Conservation (phyloP, 2,329 filamentous ascomycete species). For the Tolypocladium ovalisporum region DNA sequence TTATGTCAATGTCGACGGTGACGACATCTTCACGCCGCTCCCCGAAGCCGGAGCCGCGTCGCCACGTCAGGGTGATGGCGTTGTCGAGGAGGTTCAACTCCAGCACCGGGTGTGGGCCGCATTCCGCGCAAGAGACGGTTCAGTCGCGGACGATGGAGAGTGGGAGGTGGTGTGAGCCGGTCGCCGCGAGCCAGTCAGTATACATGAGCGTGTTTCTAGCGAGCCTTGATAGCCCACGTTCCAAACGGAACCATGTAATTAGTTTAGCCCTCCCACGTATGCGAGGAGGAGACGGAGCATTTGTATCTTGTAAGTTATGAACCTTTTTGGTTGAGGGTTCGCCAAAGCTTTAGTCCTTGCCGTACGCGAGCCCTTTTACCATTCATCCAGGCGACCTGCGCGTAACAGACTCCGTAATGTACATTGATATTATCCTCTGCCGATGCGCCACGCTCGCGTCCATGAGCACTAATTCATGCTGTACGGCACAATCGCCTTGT, state of each 20-base stretch:
- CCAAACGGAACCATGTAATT: too few relatives aligned
- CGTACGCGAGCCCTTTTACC: background rate
- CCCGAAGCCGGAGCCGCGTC: background rate
- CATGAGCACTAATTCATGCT: conserved; percentile 22
- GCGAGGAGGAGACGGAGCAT: background rate
- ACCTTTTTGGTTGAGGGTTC: background rate
- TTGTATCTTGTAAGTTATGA: background rate
- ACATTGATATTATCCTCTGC: background rate
- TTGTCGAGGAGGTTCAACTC: background rate
- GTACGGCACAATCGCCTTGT: conserved; percentile 54
- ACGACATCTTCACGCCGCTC: background rate
- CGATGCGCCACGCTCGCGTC: background rate
- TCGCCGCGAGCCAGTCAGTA: background rate
- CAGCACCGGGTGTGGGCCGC: background rate
- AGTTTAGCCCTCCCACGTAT: too few relatives aligned
- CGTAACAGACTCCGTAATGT: background rate
- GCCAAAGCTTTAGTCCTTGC: background rate
- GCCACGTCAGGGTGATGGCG: background rate
- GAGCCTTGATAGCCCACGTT: background rate
- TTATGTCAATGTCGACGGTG: background rate
- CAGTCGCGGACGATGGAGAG: background rate
- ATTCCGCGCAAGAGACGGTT: background rate
- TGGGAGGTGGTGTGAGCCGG: background rate
- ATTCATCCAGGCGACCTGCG: background rate
- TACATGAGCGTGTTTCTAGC: background rate